Percentiles rank a stretch among this genome's conserved stretches.
These are phyloP conservation scores for Metschnikowia lachancei DNA, from an alignment of 805 yeast species.

Conservation along the genomic window DNA sequence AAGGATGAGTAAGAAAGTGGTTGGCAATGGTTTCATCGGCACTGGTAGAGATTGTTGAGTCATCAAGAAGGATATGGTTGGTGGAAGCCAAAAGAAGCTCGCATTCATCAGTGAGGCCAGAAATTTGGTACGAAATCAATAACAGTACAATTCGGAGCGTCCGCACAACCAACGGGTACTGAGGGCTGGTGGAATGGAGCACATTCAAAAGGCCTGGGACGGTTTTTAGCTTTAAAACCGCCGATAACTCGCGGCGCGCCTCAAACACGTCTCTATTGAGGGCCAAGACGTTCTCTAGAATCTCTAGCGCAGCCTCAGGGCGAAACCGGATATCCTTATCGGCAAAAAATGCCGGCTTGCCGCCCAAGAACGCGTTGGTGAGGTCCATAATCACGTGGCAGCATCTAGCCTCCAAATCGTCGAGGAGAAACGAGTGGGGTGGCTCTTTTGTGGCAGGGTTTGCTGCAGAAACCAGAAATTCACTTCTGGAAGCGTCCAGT, in stretches of 20 bases:
- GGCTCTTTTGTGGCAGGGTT: background rate
- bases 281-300: conserved; percentile 73
- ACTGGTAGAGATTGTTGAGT: conserved; percentile 44
- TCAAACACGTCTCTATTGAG: conserved; percentile 59
- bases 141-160: conserved; percentile 69
- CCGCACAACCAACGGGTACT: conserved; percentile 70
- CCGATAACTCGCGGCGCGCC: conserved; percentile 60
- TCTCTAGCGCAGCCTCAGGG: conserved; percentile 69
- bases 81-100: conserved; percentile 77
- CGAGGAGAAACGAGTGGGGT: conserved; percentile 27
- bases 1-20: conserved; percentile 1
- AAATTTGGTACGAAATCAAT: conserved; percentile 55
- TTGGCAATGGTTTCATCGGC: conserved; percentile 5
- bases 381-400: conserved; percentile 68
- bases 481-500: conserved; percentile 1
- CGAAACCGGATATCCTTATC: conserved; percentile 50
- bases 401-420: conserved; percentile 63
- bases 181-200: conserved; percentile 49
- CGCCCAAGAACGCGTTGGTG: conserved; percentile 62
- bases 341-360: conserved; percentile 52
- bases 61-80: conserved; percentile 65
- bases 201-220: conserved; percentile 74
- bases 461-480: background rate
- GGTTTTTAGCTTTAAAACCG: conserved; percentile 60
- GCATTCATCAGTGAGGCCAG: conserved; percentile 66